Percentiles rank a stretch among this genome's conserved stretches.
Evolutionary conservation across 768 basidiomycete genomes (phyloP).

Genomic region (Mycena galopus): DNA sequence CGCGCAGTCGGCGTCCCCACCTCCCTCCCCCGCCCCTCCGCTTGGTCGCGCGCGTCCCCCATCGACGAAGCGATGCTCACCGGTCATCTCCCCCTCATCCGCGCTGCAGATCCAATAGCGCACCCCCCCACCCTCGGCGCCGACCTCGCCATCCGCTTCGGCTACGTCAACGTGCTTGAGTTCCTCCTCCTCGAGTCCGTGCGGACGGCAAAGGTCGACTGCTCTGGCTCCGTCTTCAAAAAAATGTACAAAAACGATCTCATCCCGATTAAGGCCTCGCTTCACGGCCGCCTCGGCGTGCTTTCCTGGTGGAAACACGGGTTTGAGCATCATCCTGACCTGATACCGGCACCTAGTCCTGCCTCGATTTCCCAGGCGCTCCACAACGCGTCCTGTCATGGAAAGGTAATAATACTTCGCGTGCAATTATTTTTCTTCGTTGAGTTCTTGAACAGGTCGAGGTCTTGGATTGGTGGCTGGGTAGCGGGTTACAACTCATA

Average conservation of each 20-base stretch:
- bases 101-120: slow-evolving; percentile 65
- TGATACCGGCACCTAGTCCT: slow-evolving; percentile 67
- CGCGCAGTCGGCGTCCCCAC: slow-evolving; percentile 84
- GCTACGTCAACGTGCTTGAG: slow-evolving; percentile 81
- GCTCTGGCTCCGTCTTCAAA: slow-evolving; percentile 66
- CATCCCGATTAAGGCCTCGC: slow-evolving; percentile 83
- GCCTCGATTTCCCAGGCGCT: slow-evolving; percentile 76
- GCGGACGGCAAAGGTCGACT: slow-evolving; percentile 45
- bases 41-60: slow-evolving; percentile 78
- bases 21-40: slow-evolving; percentile 70
- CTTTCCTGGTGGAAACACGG: slow-evolving; percentile 88
- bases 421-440: background rate
- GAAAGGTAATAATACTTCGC: slow-evolving; percentile 45
- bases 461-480: slow-evolving; percentile 88
- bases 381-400: slow-evolving; percentile 83
- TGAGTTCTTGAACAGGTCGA: slow-evolving; percentile 54
- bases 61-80: slow-evolving; percentile 83
- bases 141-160: slow-evolving; percentile 75
- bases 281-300: slow-evolving; percentile 77
- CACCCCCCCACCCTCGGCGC: slow-evolving; percentile 81
- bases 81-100: slow-evolving; percentile 70
- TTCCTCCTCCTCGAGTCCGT: slow-evolving; percentile 69
- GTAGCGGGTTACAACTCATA: slow-evolving; percentile 79
- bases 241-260: slow-evolving; percentile 74
- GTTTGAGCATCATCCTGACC: slow-evolving; percentile 70